Evolutionary conservation across 345 rosid genomes (phyloP), one percentile per base, ranked within the genome.

Genomic region (Brassica cretica): DNA sequence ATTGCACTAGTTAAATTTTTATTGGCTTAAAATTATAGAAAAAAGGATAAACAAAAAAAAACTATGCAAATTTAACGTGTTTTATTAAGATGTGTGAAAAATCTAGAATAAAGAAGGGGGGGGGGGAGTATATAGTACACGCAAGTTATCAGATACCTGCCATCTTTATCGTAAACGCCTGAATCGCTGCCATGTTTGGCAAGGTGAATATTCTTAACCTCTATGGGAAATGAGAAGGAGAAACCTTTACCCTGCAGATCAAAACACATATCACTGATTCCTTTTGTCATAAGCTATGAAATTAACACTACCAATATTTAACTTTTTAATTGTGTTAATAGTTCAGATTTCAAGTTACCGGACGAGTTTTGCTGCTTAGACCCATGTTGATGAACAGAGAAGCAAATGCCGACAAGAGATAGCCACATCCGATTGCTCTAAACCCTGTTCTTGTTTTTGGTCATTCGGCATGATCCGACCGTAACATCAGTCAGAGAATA

Each of bases 131-230:
- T 27, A 8, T 10, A 41, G 5, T 41, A 41, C 49, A 41, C 49
- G 49, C 12, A 41, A 41, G 49, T 41, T 41, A 41, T 41, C 5
- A 11, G 53, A 58, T 51, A 80, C 97, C 98, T 84, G 84, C 98
- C 98, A 78, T 94, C 84, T 1, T 81, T 68, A 72, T 92, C 96
- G 68, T 92, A 94, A 35, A 86, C 94, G 11, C 89, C 98, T 3
- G 97, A 83, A 62, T 92, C 98, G 41, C 98, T 94, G 1, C 93
- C 90, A 59, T 94, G 98, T 78, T 92, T 94, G 62, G 82, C 87
- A 76, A 49, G 84, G 0, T 82, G 82, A 27, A 94, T 90, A 84
- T 94, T 92, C 82, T 82, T 78, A 37, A 94, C 59, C 86, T 87
- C 96, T n/a, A 94, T 86, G 0, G 98, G 98, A 63, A 94, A 87